Conservation (phyloP, 371 early-diverging fungal species). For the Apophysomyces variabilis region DNA sequence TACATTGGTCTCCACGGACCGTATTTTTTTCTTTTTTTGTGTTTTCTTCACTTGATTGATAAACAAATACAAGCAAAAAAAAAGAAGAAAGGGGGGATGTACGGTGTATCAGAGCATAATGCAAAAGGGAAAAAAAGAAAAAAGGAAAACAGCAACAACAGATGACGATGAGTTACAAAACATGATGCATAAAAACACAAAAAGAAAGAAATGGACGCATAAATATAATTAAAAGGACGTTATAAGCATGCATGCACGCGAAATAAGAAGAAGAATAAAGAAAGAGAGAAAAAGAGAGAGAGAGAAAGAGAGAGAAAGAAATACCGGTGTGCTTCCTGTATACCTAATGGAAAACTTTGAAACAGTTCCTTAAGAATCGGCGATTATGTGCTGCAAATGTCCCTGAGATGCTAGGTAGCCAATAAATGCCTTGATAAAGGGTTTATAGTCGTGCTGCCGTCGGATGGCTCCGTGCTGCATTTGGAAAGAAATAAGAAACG, state of each 20-base stretch:
- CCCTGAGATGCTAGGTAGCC: conserved; percentile 23
- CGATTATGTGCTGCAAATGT: conserved; percentile 22
- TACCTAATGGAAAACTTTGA: background rate
- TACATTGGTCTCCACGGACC: background rate
- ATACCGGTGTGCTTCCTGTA: background rate
- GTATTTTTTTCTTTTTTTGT: background rate
- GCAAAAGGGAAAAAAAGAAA: conserved; percentile 4
- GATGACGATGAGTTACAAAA: background rate
- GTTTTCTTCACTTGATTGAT: background rate
- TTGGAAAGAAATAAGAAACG: background rate
- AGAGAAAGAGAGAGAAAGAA: background rate
- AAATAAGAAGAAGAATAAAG: conserved; percentile 9
- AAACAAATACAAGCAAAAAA: background rate
- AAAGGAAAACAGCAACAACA: conserved; percentile 2
- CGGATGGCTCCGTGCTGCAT: conserved; percentile 25
- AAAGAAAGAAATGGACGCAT: conserved; percentile 4
- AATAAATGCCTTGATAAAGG: conserved; percentile 31
- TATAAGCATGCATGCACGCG: conserved; percentile 13
- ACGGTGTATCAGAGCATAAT: background rate
- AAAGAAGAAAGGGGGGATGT: conserved; percentile 5
- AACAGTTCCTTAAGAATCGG: conserved; percentile 13
- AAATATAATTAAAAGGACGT: conserved; percentile 3
- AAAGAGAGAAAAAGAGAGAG: background rate
- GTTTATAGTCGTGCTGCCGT: conserved; percentile 32
- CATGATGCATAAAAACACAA: conserved; percentile 9